Evolutionary conservation across 2,329 filamentous ascomycete genomes (phyloP), one percentile per base, ranked within the genome.

Genomic region (Grosmannia serpens): DNA sequence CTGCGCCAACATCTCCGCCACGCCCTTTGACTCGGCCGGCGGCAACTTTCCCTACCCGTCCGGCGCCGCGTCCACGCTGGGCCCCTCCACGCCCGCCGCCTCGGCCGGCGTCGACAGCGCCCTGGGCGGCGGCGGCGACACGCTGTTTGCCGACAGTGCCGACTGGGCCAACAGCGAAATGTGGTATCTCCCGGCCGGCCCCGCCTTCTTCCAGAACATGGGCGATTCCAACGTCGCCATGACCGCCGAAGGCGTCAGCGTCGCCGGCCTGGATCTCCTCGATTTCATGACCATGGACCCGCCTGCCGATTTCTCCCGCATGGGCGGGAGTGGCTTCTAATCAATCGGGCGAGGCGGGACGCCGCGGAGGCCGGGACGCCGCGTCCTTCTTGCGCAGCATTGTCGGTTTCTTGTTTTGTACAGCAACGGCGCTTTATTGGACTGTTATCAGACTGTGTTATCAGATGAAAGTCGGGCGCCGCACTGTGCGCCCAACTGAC

Each of bases 261-360:
- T 87, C 2, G 83, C 83, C 11, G 84, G 84, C 0, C 74, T 86
- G 35, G 84, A 87, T 66, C 67, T 87, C 64, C 75, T 87, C 17
- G 84, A 87, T 66, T 86, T 83, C 62, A 85, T 86, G 82, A 79
- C 81, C 9, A 82, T 85, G 78, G 83, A 82, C 46, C 71, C 74
- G 46, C 49, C 58, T 2, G 7, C 26, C 35, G 58, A 33, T 22
- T 33, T 56, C 46, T 1, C 27, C 10, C 6, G 17, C 26, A 59
- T 56, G 59, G 60, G 62, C 2, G 56, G 54, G 1, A 41, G 46
- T 22, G 53, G 57, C 1, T 60, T 52, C 31, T 61, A 56, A 44
- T 58, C 8, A 27, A n/a, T n/a, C n/a, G n/a, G n/a, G n/a, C n/a
- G n/a, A n/a, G n/a, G n/a, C n/a, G n/a, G n/a, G n/a, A n/a, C n/a